Evolutionary conservation across 2,329 filamentous ascomycete species (phyloP).

Genomic region (Zelopaecilomyces penicillatus): DNA sequence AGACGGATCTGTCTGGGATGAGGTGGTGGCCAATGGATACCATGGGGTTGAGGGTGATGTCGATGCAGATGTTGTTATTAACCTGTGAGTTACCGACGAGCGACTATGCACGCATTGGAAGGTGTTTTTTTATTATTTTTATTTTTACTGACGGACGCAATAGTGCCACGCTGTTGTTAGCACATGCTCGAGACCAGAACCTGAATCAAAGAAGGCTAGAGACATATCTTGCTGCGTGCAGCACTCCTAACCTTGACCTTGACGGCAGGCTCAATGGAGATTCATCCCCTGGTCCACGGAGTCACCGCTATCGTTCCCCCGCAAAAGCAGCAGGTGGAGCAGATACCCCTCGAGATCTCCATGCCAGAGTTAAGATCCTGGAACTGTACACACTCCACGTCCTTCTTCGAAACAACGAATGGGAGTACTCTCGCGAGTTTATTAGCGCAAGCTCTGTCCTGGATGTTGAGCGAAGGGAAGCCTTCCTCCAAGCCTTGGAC

Average conservation of each 20-base stretch:
- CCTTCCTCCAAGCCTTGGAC: constrained; percentile 79
- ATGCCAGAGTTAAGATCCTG: constrained; percentile 79
- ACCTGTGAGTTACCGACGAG: constrained; percentile 49
- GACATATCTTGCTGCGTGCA: constrained; percentile 73
- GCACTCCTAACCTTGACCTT: constrained; percentile 64
- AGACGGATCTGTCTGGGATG: constrained; percentile 89
- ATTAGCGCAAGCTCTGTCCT: constrained; percentile 78
- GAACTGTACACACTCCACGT: constrained; percentile 95
- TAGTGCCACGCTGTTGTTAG: constrained; percentile 81
- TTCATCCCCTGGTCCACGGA: constrained; percentile 26
- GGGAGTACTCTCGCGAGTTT: constrained; percentile 91
- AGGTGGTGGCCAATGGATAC: constrained; percentile 81
- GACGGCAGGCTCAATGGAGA: constrained; percentile 50
- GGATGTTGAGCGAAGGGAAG: constrained; percentile 84
- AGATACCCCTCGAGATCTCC: constrained; percentile 75
- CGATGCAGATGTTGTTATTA: constrained; percentile 89
- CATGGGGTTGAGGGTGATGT: constrained; percentile 82
- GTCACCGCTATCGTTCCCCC: constrained; percentile 34
- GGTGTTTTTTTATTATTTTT: background rate
- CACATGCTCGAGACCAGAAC: constrained; percentile 76
- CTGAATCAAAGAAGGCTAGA: constrained; percentile 84
- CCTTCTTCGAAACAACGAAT: constrained; percentile 86
- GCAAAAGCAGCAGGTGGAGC: constrained; percentile 53
- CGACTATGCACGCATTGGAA: background rate
- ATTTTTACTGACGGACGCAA: background rate